phyloP scores from a whole-genome alignment of 345 rosid species.

The Populus simonii region DNA sequence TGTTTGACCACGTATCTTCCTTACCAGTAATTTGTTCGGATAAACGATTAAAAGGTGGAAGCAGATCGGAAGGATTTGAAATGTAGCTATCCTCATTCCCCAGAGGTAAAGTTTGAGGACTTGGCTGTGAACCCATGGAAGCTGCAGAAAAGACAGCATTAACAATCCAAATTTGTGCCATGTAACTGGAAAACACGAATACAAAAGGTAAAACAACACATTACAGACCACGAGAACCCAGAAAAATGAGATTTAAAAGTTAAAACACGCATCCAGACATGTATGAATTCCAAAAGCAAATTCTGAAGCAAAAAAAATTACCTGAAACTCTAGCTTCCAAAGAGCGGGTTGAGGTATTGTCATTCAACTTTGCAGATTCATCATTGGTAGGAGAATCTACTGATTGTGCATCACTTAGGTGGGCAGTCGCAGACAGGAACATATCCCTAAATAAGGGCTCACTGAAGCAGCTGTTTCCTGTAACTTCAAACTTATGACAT shows the following conservation, averaged over 20 bases:
- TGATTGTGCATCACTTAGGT: conserved; percentile 31
- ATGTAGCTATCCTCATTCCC: conserved; percentile 47
- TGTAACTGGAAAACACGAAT: not conserved
- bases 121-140: conserved; percentile 52
- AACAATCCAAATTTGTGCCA: conserved; percentile 10
- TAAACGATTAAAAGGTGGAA: conserved; percentile 41
- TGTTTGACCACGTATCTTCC: conserved; percentile 71
- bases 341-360: conserved; percentile 22
- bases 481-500: conserved; percentile 68
- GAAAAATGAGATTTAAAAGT: not conserved
- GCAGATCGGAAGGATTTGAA: conserved; percentile 45
- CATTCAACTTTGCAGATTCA: conserved; percentile 42
- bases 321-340: conserved; percentile 43
- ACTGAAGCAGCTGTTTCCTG: conserved; percentile 81
- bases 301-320: conserved; percentile 16
- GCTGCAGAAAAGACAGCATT: conserved; percentile 47
- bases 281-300: not conserved
- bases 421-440: conserved; percentile 49
- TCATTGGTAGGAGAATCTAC: conserved; percentile 40
- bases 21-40: conserved; percentile 44
- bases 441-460: conserved; percentile 67
- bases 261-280: not conserved
- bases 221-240: conserved; percentile 5
- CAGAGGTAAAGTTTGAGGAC: conserved; percentile 41
- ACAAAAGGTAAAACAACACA: not conserved